Evolutionary conservation across 176 grass and related monocot species (phyloP).

Genomic region (Ensete ventricosum): DNA sequence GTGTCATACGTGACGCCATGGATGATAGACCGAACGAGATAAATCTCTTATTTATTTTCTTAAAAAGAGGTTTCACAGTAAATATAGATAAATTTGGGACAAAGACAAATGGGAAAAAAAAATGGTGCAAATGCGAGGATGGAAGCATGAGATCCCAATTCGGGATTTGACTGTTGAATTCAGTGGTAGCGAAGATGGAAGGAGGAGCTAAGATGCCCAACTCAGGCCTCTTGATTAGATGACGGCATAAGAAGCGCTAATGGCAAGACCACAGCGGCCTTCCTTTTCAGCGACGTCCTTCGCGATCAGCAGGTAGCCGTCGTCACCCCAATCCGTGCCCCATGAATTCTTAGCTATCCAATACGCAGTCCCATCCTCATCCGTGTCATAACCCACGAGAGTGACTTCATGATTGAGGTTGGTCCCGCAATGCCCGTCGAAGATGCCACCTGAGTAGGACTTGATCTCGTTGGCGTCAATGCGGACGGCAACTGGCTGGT

Average conservation of each 20-base stretch:
- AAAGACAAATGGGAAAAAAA: too few relatives aligned
- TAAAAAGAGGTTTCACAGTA: too few relatives aligned
- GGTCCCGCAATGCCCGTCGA: slow-evolving; percentile 27
- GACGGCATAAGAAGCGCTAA: background rate
- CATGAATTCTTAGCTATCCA: background rate
- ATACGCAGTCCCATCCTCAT: background rate
- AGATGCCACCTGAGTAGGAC: slow-evolving; percentile 38
- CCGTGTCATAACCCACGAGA: slow-evolving; percentile 29
- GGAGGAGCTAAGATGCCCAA: too few relatives aligned
- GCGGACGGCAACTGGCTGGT: slow-evolving; percentile 28
- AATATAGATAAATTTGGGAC: too few relatives aligned
- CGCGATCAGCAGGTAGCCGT: background rate
- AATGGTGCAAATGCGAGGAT: too few relatives aligned
- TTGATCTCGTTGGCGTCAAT: slow-evolving; percentile 17
- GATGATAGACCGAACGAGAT: too few relatives aligned
- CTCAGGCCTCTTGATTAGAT: background rate
- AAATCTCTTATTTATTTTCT: too few relatives aligned
- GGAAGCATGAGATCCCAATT: too few relatives aligned
- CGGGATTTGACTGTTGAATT: too few relatives aligned
- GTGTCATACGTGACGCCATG: too few relatives aligned
- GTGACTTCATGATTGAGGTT: slow-evolving; percentile 29
- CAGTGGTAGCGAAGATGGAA: too few relatives aligned
- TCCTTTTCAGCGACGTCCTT: background rate
- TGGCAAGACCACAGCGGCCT: background rate
- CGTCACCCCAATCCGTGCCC: background rate